A percentile compares a stretch with the other conserved stretches of the same genome.
These are phyloP conservation scores for Penstemon barbatus DNA, from an alignment of 257 asterid species.

Conservation along the genomic window DNA sequence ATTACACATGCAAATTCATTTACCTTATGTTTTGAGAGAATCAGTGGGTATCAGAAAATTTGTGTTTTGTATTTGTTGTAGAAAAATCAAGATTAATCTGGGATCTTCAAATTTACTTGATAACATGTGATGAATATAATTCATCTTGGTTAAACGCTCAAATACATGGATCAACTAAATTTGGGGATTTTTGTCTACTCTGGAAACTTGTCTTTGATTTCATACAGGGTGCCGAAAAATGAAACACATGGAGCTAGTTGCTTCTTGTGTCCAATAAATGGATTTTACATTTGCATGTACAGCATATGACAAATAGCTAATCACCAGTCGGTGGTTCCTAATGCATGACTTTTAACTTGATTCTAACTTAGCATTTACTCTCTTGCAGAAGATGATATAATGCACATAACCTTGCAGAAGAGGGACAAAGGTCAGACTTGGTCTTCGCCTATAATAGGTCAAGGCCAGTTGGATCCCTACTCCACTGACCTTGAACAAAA, in stretches of 20 bases:
- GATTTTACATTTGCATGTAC: neutral
- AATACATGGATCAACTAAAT: neutral
- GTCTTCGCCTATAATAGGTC: slow-evolving; percentile 86
- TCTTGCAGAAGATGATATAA: slow-evolving; percentile 78
- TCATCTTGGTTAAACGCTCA: neutral
- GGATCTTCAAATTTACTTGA: neutral
- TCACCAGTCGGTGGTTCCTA: slow-evolving; percentile 7
- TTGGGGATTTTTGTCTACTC: neutral
- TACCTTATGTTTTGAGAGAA: neutral
- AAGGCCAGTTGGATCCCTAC: slow-evolving; percentile 86
- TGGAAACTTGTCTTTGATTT: neutral
- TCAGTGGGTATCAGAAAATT: neutral
- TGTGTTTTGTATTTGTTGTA: neutral
- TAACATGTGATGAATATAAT: neutral
- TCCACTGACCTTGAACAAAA: slow-evolving; percentile 86
- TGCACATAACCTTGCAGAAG: slow-evolving; percentile 94
- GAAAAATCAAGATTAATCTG: neutral
- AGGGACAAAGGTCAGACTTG: slow-evolving; percentile 95
- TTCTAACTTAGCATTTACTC: slow-evolving; percentile 16
- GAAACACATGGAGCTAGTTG: slow-evolving; percentile 11
- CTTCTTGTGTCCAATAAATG: neutral
- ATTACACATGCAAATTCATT: neutral
- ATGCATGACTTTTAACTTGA: neutral
- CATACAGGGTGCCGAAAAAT: neutral
- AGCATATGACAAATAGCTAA: neutral